Conservation (phyloP, 306 rosid species). For the Dicorynia guianensis region DNA sequence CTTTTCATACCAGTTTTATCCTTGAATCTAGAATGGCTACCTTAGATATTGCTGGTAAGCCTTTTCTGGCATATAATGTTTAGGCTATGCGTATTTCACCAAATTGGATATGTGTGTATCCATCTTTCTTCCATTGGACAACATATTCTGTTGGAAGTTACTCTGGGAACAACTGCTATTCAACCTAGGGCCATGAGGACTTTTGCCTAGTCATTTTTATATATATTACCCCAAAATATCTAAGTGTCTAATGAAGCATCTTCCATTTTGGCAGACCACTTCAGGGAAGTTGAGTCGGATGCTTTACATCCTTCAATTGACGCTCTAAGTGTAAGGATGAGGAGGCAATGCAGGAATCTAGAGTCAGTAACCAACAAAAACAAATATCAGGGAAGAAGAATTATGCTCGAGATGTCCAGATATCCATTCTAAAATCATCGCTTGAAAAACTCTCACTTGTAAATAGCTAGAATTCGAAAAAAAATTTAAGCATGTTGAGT, state of each 20-base stretch:
- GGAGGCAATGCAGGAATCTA: conserved; percentile 61
- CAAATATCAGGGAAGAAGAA: conserved; percentile 55
- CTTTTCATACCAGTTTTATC: no score
- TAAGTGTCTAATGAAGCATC: neutral
- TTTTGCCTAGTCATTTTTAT: conserved; percentile 20
- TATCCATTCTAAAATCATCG: conserved; percentile 61
- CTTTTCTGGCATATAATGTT: no score
- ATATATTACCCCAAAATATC: conserved; percentile 13
- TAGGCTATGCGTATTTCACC: no score
- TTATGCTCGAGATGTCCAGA: conserved; percentile 51
- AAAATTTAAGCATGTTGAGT: conserved; percentile 67
- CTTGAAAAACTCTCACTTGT: conserved; percentile 65
- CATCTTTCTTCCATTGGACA: no score
- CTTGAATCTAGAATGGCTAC: no score
- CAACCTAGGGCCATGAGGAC: neutral
- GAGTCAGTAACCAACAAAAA: conserved; percentile 53
- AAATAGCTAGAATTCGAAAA: conserved; percentile 56
- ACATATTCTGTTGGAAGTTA: no score
- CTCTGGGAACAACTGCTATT: no score
- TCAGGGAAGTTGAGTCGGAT: conserved; percentile 75
- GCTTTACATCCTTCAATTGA: conserved; percentile 80
- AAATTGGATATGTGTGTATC: no score
- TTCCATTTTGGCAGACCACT: conserved; percentile 61
- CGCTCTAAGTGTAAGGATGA: conserved; percentile 68
- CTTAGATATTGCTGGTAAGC: no score